Evolutionary conservation across 768 basidiomycete genomes (phyloP), one percentile per base, ranked within the genome.

Genomic region (Strobilomyces echinocephalus): DNA sequence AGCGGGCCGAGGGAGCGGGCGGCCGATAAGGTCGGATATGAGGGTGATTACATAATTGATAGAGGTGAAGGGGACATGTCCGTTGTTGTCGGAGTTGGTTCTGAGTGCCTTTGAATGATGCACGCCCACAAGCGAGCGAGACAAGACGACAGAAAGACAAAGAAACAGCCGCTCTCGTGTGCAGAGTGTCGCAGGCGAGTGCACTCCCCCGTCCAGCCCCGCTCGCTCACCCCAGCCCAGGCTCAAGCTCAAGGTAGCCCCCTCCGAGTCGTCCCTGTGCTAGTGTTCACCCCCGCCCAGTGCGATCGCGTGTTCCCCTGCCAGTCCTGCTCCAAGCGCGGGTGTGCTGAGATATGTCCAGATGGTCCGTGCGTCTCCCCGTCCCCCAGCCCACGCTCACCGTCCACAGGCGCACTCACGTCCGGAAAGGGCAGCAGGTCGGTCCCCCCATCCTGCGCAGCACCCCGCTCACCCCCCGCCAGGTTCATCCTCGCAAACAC

Each of bases 401-500:
- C 1, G 18, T 7, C 30, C 21, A 50, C 61, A 83, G 82, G 82
- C 58, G 76, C 81, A 56, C 70, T 83, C 61, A 83, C 81, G 14
- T 83, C 82, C 35, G 82, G 82, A 49, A 76, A 79, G 55, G 82
- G 83, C 65, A 82, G 81, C 72, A 80, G 82, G 83, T 80, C 62
- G 51, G 74, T 65, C 51, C 40, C 20, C 38, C 6, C 20, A 0
- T 36, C 8, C 16, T 38, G 5, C 34, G 5, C 11, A 42, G 47
- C 43, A 49, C 43, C 41, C 50, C 52, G 48, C 57, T 60, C 55
- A 51, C 35, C 52, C 60, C 43, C 51, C 51, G 36, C 43, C 54
- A 83, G 83, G 50, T 85, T 85, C 56, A 85, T 85, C 58, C 79
- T 85, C 34, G 83, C 83, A 14, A 83, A 83, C 59, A 83, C 83